phyloP scores from a whole-genome alignment of 768 basidiomycete genomes.

The Nidularia pulvinata region DNA sequence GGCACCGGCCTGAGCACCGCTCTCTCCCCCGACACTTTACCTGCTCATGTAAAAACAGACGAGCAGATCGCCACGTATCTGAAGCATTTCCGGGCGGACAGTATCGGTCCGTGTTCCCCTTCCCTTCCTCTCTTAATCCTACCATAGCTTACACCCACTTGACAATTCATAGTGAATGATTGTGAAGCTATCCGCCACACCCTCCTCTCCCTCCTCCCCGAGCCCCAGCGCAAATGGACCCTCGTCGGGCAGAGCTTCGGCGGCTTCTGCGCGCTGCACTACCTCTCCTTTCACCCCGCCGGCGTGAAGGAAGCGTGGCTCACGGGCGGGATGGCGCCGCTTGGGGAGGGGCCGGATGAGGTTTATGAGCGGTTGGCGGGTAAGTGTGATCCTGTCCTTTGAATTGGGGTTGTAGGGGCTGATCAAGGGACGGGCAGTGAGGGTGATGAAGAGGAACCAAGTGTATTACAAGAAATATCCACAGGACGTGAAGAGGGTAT shows the following conservation, averaged over 20 bases:
- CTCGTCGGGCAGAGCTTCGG: slow-evolving; percentile 53
- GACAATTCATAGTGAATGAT: slow-evolving; percentile 36
- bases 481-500: slow-evolving; percentile 38
- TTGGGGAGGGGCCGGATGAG: slow-evolving; percentile 39
- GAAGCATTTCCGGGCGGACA: slow-evolving; percentile 51
- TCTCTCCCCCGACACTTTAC: slow-evolving; percentile 40
- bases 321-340: slow-evolving; percentile 47
- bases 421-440: slow-evolving; percentile 19
- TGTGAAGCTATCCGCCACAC: slow-evolving; percentile 46
- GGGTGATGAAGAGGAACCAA: slow-evolving; percentile 39
- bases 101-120: slow-evolving; percentile 30
- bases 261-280: slow-evolving; percentile 47
- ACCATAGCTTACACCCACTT: no score
- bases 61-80: slow-evolving; percentile 45
- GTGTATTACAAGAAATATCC: slow-evolving; percentile 53
- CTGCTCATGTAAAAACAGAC: slow-evolving; percentile 33
- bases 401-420: neutral
- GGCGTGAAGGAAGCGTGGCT: slow-evolving; percentile 49
- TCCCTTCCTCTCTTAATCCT: no score
- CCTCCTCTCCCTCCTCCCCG: slow-evolving; percentile 34
- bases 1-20: slow-evolving; percentile 52
- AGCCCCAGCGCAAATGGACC: slow-evolving; percentile 47
- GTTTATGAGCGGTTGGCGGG: slow-evolving; percentile 38
- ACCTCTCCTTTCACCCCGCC: slow-evolving; percentile 41
- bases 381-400: slow-evolving; percentile 18